Conservation (phyloP, 768 basidiomycete species). For the Termitomyces sp. region DNA sequence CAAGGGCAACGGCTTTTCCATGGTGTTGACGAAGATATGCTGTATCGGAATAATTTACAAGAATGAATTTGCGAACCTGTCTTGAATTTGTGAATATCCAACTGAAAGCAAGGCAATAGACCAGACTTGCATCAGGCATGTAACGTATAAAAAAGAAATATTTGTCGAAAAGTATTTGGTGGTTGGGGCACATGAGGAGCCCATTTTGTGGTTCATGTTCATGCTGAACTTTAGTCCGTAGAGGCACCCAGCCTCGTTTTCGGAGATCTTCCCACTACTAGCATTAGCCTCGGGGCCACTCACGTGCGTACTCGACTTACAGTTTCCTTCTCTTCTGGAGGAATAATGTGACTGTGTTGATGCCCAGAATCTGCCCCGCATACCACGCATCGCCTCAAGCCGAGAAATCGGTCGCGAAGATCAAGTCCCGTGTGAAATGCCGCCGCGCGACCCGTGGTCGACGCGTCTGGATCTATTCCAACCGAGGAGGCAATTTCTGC, state of each 20-base stretch:
- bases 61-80: constrained; percentile 21
- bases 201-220: constrained; percentile 20
- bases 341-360: not conserved
- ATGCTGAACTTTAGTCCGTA: constrained; percentile 13
- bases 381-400: not conserved
- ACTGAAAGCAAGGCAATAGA: constrained; percentile 10
- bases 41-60: constrained; percentile 25
- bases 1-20: constrained; percentile 31
- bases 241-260: constrained; percentile 19
- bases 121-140: constrained; percentile 20
- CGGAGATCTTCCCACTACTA: constrained; percentile 20
- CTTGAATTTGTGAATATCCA: constrained; percentile 10
- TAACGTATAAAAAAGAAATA: constrained; percentile 24
- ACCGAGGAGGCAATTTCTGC: not conserved
- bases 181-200: constrained; percentile 17
- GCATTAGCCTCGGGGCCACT: constrained; percentile 6
- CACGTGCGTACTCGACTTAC: constrained; percentile 1
- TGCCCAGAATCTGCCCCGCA: too few relatives aligned
- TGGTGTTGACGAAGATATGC: constrained; percentile 19
- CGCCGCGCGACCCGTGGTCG: not conserved
- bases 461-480: not conserved
- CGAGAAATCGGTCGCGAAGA: not conserved
- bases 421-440: not conserved
- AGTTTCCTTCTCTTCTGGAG: not conserved
- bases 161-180: constrained; percentile 16